Conservation (phyloP, 257 asterid genomes). For the Nyctanthes arbortristis region DNA sequence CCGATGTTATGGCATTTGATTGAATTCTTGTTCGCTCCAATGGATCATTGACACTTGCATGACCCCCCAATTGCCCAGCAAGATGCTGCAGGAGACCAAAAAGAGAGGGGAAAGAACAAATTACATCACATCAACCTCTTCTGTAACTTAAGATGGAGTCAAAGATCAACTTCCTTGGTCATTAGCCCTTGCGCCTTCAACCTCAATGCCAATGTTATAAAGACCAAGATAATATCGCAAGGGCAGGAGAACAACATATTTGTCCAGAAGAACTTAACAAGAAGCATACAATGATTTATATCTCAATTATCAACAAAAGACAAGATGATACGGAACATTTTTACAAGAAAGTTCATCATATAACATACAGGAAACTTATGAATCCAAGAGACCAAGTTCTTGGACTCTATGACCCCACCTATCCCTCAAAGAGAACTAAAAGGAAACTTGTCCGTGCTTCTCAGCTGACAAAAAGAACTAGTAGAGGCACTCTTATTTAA, state of each 20-base stretch:
- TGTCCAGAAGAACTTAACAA: constrained; percentile 2
- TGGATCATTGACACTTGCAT: constrained; percentile 56
- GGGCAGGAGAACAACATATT: constrained; percentile 3
- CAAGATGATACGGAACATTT: neutral
- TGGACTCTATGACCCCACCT: neutral
- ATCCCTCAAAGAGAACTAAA: neutral
- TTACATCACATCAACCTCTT: too few relatives aligned
- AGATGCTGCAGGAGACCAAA: constrained; percentile 65
- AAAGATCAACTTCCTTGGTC: too few relatives aligned
- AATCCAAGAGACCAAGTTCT: too few relatives aligned
- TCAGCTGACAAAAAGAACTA: constrained; percentile 4
- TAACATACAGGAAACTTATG: too few relatives aligned
- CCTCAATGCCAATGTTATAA: neutral
- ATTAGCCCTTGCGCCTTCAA: constrained; percentile 4
- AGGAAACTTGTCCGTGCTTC: neutral
- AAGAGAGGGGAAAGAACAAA: too few relatives aligned
- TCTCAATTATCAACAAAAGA: neutral
- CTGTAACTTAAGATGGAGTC: too few relatives aligned
- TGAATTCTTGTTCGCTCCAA: constrained; percentile 76
- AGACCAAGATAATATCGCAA: neutral
- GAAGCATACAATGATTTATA: constrained; percentile 2
- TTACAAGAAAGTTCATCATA: neutral
- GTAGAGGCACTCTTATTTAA: neutral
- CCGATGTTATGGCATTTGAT: constrained; percentile 67
- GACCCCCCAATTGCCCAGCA: constrained; percentile 63